These are phyloP conservation scores for Mycena pura DNA, from an alignment of 768 basidiomycete genomes.

Conservation along the genomic window DNA sequence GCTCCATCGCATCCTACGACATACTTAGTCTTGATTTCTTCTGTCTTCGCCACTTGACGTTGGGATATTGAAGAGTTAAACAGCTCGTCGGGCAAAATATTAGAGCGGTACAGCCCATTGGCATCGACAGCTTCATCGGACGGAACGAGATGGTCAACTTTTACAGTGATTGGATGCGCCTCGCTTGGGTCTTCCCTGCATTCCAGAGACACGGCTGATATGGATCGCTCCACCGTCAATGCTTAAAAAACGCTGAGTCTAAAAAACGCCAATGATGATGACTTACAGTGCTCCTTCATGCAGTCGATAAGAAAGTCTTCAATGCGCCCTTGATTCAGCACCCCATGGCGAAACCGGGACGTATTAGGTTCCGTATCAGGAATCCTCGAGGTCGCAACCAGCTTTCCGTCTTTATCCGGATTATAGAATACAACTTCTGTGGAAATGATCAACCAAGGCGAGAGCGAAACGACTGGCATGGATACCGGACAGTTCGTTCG, in stretches of 20 bases:
- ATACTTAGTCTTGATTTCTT: constrained; percentile 40
- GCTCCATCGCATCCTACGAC: constrained; percentile 48
- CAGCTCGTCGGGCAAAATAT: constrained; percentile 9
- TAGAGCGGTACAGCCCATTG: constrained; percentile 22
- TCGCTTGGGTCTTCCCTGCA: constrained; percentile 29
- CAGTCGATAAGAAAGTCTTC: constrained; percentile 51
- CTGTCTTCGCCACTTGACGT: constrained; percentile 19
- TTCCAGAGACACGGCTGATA: constrained; percentile 37
- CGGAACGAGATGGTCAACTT: constrained; percentile 20
- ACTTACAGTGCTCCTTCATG: constrained; percentile 32
- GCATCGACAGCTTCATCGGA: neutral
- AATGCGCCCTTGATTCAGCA: constrained; percentile 50
- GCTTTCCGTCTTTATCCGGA: constrained; percentile 16
- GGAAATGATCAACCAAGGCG: too few relatives aligned
- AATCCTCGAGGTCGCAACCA: constrained; percentile 20
- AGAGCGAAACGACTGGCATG: neutral
- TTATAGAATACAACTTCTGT: constrained; percentile 23
- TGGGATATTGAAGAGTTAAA: neutral
- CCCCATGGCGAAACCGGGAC: constrained; percentile 33
- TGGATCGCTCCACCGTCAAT: constrained; percentile 44
- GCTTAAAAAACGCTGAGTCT: neutral
- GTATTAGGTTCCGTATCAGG: constrained; percentile 25
- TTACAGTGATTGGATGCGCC: constrained; percentile 23
- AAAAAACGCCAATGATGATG: neutral
- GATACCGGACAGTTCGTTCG: constrained; percentile 18